A percentile compares a stretch with the other conserved stretches of the same genome.
phyloP scores from a whole-genome alignment of 202 grass and related monocot species.

The Zizania palustris region DNA sequence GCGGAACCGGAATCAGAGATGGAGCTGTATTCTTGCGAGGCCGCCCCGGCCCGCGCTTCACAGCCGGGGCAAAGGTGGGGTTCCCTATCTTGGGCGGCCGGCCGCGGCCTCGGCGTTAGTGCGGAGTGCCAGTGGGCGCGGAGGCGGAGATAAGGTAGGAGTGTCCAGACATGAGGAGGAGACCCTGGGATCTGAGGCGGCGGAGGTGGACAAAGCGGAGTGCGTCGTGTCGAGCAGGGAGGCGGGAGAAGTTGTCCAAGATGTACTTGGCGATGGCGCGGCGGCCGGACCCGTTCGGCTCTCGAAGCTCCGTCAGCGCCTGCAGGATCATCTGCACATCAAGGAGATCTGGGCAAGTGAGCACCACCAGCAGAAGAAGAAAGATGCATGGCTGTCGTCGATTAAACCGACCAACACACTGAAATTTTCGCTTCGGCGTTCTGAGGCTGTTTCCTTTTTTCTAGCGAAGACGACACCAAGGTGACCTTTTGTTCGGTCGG shows the following conservation, averaged over 20 bases:
- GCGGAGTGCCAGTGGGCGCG: not conserved
- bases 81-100: slow-evolving; percentile 27
- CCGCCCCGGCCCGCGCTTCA: slow-evolving; percentile 40
- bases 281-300: slow-evolving; percentile 29
- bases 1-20: not conserved
- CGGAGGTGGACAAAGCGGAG: slow-evolving; percentile 56
- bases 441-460: not conserved
- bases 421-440: not conserved
- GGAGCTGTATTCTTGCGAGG: slow-evolving; percentile 37
- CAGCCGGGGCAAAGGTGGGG: no score
- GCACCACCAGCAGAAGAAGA: not conserved
- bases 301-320: slow-evolving; percentile 44
- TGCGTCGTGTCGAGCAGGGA: slow-evolving; percentile 36
- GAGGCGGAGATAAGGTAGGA: slow-evolving; percentile 40
- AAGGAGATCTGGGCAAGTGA: slow-evolving; percentile 4
- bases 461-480: no score
- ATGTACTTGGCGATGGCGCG: slow-evolving; percentile 50
- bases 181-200: slow-evolving; percentile 40
- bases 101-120: not conserved
- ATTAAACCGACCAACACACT: not conserved
- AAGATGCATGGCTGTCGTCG: not conserved
- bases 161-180: slow-evolving; percentile 37
- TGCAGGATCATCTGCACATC: slow-evolving; percentile 52
- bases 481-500: no score
- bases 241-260: slow-evolving; percentile 42